Percentiles rank a stretch among this genome's conserved stretches.
Conservation (phyloP, 306 rosid species). For the Alnus rubra region DNA sequence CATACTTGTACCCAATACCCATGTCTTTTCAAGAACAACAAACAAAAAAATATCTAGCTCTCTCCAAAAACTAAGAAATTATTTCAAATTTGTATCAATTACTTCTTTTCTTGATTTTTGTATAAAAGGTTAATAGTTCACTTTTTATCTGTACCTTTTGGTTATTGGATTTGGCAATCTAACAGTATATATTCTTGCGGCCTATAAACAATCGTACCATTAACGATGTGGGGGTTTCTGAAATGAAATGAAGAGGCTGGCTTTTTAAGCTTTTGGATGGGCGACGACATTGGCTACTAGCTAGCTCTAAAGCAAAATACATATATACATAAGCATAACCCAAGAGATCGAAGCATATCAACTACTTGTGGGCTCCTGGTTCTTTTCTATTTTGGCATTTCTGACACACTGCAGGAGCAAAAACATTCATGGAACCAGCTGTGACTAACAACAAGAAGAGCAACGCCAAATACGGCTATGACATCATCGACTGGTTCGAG, state of each 20-base stretch:
- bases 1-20: not conserved
- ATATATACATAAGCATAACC: not conserved
- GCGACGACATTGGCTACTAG: too few relatives aligned
- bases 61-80: too few relatives aligned
- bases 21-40: not conserved
- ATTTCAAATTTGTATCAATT: too few relatives aligned
- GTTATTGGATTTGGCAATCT: too few relatives aligned
- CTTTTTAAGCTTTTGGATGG: slow-evolving; percentile 28
- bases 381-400: not conserved
- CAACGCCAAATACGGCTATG: slow-evolving; percentile 20
- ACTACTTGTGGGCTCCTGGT: slow-evolving; percentile 12
- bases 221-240: slow-evolving; percentile 9
- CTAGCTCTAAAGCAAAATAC: too few relatives aligned
- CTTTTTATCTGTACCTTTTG: too few relatives aligned
- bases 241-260: not conserved
- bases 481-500: slow-evolving; percentile 74
- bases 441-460: slow-evolving; percentile 20
- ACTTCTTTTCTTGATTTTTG: too few relatives aligned
- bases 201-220: slow-evolving; percentile 34
- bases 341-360: slow-evolving; percentile 17
- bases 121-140: too few relatives aligned
- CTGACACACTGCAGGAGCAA: slow-evolving; percentile 16
- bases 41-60: too few relatives aligned
- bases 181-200: slow-evolving; percentile 43
- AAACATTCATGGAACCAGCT: slow-evolving; percentile 47